Evolutionary conservation across 2,329 filamentous ascomycete species (phyloP).

Genomic region (Aspergillus proliferans): DNA sequence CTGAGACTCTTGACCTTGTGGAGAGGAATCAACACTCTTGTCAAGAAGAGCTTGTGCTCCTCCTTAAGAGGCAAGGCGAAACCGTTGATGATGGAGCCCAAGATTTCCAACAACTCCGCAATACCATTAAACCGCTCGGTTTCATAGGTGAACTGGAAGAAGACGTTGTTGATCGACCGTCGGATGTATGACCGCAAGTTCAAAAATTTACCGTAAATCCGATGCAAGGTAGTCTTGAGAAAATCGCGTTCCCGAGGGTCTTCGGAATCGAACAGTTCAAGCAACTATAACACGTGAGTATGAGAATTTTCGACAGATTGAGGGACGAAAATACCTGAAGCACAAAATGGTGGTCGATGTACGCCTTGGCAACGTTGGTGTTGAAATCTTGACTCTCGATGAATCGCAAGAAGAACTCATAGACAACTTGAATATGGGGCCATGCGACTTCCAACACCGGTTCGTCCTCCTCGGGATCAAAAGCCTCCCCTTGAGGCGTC

Average conservation of each 20-base stretch:
- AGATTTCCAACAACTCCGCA: conserved; percentile 89
- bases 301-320: background rate
- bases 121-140: conserved; percentile 98
- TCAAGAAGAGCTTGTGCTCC: conserved; percentile 97
- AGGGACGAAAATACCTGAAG: conserved; percentile 53
- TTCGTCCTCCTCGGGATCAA: conserved; percentile 97
- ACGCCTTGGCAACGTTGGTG: conserved; percentile 97
- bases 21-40: conserved; percentile 81
- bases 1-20: conserved; percentile 98
- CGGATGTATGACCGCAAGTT: conserved; percentile 96
- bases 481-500: conserved; percentile 96
- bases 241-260: conserved; percentile 96
- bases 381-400: conserved; percentile 99
- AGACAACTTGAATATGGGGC: conserved; percentile 99
- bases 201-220: conserved; percentile 98
- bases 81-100: conserved; percentile 98
- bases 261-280: conserved; percentile 98
- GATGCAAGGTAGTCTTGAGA: conserved; percentile 92
- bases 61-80: conserved; percentile 96
- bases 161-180: conserved; percentile 98
- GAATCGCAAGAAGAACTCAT: conserved; percentile 97
- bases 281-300: conserved; percentile 48
- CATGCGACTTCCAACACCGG: conserved; percentile 96
- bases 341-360: conserved; percentile 97
- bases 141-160: conserved; percentile 99